Percentiles rank a stretch among this genome's conserved stretches.
Conservation (phyloP, 805 yeast genomes). For the Myxozyma nipponensis region DNA sequence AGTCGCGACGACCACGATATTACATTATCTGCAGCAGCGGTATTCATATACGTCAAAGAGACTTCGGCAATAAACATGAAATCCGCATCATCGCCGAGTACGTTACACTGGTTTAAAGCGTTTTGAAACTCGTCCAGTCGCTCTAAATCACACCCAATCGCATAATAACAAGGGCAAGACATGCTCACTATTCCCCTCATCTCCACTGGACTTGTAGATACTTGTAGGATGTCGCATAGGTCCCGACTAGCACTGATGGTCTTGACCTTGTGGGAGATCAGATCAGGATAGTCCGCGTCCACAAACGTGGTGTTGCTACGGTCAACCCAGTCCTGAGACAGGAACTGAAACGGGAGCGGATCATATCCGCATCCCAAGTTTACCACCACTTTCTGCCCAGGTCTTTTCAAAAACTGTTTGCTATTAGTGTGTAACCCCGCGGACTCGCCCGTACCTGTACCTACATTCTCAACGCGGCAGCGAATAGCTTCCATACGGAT, state of each 20-base stretch:
- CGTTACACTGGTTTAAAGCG: conserved; percentile 27
- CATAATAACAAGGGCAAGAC: conserved; percentile 47
- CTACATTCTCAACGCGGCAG: conserved; percentile 48
- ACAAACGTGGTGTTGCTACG: conserved; percentile 47
- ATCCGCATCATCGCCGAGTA: conserved; percentile 17
- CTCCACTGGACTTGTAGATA: not conserved
- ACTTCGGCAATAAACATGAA: conserved; percentile 73
- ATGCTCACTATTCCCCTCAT: conserved; percentile 19
- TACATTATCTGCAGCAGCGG: conserved; percentile 59
- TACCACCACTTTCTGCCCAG: conserved; percentile 46
- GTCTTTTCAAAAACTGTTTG: no score
- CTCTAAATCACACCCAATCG: conserved; percentile 66
- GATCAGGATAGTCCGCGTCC: conserved; percentile 73
- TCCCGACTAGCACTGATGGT: conserved; percentile 51
- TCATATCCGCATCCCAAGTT: conserved; percentile 78
- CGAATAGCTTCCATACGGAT: conserved; percentile 68
- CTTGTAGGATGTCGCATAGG: conserved; percentile 32
- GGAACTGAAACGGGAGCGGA: conserved; percentile 54
- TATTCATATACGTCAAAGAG: conserved; percentile 74
- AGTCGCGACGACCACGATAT: conserved; percentile 46
- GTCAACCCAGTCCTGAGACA: conserved; percentile 36
- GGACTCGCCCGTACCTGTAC: conserved; percentile 1
- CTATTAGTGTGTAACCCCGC: no score
- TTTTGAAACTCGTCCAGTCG: conserved; percentile 38
- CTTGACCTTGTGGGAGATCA: conserved; percentile 52